Base-by-base conservation (phyloP, 805 yeast species). In the Schizosaccharomyces cryophilus region DNA sequence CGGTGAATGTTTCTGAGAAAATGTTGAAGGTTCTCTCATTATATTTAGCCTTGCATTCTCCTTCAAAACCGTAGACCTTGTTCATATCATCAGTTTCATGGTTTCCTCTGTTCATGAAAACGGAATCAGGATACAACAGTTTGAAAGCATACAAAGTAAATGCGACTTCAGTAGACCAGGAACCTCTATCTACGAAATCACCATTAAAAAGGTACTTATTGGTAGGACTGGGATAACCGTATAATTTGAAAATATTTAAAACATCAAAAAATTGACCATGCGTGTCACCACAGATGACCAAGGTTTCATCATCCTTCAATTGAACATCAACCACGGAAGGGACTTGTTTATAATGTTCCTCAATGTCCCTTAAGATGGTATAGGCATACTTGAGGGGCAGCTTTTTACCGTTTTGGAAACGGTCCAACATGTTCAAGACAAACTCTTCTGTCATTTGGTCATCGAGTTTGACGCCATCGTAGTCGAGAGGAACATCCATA, bases 81-180 rank as follows among this genome's bases (percentile, higher is more conserved):
- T 93, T 93, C 98, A 93, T 93, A 67, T 86, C 94, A 68, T 85
- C 84, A 1, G 96, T 89, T 71, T 93, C 98, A 72, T 93, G 98
- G 70, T 93, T 93, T 31, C 98, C 98, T 69, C 98, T 78, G 73
- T 93, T 93, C 63, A 93, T 70, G 72, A 73, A 88, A 56, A 90
- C 71, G 56, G 78, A 76, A 2, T 73, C 67, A 17, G 98, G 98
- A 67, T 78, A 84, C 42, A 84, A 71, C 42, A 88, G 74, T 72
- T 93, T 93, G 71, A 86, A 78, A 13, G 83, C 77, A 70, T 85
- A 88, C 54, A 87, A 76, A 38, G 84, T 74, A 58, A 93, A 73
- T 1, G 96, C 96, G 58, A 93, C 95, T 70, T 93, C 98, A 69
- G 95, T 86, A 3, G 96, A 87, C 97, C 98, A 90, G 19, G 95